These are phyloP conservation scores for Colletotrichum cordylinicola DNA, from an alignment of 2,329 filamentous ascomycete genomes.

Conservation along the genomic window DNA sequence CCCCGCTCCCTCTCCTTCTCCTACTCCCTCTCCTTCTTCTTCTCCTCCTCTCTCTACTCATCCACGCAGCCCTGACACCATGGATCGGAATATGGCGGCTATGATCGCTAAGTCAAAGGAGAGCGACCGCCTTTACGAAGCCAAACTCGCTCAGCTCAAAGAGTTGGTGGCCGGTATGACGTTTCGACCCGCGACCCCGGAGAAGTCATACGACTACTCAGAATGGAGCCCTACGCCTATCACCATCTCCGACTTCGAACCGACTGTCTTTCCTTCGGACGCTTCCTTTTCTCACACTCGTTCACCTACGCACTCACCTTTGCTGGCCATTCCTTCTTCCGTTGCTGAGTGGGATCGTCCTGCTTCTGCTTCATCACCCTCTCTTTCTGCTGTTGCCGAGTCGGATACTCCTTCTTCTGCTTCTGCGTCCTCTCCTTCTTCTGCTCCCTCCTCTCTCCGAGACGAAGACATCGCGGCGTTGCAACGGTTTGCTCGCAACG, in stretches of 20 bases:
- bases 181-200: not conserved
- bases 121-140: not conserved
- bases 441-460: not conserved
- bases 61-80: not conserved
- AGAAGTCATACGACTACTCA: not conserved
- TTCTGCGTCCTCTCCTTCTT: not conserved
- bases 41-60: not conserved
- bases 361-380: not conserved
- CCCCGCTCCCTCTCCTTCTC: not conserved
- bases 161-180: not conserved
- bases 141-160: not conserved
- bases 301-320: not conserved
- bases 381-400: not conserved
- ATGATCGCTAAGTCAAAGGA: not conserved
- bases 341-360: not conserved
- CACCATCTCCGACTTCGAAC: conserved; percentile 3
- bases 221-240: not conserved
- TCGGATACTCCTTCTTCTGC: not conserved
- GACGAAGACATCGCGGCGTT: not conserved
- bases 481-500: not conserved
- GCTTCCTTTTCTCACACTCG: not conserved
- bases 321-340: not conserved
- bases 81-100: not conserved
- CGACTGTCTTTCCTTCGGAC: not conserved
- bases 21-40: not conserved